Evolutionary conservation across 129 eudicot species (phyloP).

Genomic region (Deinandra increscens): DNA sequence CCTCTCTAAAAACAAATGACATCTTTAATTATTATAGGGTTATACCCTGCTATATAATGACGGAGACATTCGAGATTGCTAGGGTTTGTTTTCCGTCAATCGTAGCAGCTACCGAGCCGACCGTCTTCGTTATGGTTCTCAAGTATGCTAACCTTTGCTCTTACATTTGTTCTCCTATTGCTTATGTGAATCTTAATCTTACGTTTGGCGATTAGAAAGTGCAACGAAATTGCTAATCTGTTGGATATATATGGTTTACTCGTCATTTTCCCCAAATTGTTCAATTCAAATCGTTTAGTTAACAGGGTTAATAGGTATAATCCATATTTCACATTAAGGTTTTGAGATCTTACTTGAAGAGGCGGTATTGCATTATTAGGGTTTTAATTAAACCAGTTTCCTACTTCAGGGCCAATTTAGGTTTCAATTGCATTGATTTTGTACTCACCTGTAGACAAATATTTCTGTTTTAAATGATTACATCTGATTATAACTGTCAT

Average conservation of each 20-base stretch:
- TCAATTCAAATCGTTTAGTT: not conserved
- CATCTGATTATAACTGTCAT: not conserved
- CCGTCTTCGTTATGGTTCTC: conserved; percentile 55
- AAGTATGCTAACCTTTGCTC: conserved; percentile 39
- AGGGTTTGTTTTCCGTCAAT: no score
- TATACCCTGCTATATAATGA: no score
- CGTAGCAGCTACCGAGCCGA: conserved; percentile 28
- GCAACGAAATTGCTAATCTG: not conserved
- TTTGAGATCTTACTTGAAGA: no score
- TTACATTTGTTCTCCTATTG: no score
- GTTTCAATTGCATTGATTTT: not conserved
- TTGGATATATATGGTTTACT: no score
- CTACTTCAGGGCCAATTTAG: not conserved
- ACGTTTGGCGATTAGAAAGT: not conserved
- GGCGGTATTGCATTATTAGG: conserved; percentile 4
- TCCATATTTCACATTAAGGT: no score
- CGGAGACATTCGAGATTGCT: no score
- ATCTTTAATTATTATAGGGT: no score
- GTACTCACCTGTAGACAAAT: not conserved
- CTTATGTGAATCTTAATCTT: not conserved
- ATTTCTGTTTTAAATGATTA: not conserved
- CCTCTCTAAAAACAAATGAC: no score
- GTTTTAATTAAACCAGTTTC: not conserved
- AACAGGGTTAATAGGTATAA: no score
- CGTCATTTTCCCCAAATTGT: conserved; percentile 2